Conservation (phyloP, 1,139 yeast species). For the Pneumocystis canis region DNA sequence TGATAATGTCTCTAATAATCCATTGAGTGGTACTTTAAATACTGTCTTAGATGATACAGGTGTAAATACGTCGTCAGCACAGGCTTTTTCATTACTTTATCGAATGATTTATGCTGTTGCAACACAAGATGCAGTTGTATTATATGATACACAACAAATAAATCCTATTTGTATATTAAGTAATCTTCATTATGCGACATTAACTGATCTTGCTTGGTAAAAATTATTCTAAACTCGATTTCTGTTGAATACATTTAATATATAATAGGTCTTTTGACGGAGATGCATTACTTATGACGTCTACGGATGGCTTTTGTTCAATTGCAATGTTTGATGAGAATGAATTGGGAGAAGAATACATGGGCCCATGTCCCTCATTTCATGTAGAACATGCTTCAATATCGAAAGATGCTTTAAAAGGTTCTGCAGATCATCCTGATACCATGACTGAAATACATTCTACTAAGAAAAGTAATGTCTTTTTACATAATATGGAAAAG, state of each 20-base stretch:
- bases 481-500: neutral
- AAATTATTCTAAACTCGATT: neutral
- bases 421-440: neutral
- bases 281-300: constrained; percentile 51
- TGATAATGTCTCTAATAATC: neutral
- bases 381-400: neutral
- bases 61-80: constrained; percentile 15
- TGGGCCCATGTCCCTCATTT: constrained; percentile 3
- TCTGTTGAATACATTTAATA: neutral
- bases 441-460: neutral
- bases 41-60: neutral
- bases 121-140: constrained; percentile 69
- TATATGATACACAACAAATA: constrained; percentile 62
- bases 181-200: constrained; percentile 72
- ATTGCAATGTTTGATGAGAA: constrained; percentile 38
- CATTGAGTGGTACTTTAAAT: neutral
- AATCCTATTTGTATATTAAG: constrained; percentile 61
- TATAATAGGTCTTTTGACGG: constrained; percentile 45
- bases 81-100: constrained; percentile 49
- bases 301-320: constrained; percentile 91
- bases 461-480: neutral
- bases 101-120: constrained; percentile 85
- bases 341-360: constrained; percentile 37
- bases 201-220: constrained; percentile 82
- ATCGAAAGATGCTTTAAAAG: neutral